Evolutionary conservation across 768 basidiomycete genomes (phyloP), one percentile per base, ranked within the genome.

Genomic region (Podaxis sp.): DNA sequence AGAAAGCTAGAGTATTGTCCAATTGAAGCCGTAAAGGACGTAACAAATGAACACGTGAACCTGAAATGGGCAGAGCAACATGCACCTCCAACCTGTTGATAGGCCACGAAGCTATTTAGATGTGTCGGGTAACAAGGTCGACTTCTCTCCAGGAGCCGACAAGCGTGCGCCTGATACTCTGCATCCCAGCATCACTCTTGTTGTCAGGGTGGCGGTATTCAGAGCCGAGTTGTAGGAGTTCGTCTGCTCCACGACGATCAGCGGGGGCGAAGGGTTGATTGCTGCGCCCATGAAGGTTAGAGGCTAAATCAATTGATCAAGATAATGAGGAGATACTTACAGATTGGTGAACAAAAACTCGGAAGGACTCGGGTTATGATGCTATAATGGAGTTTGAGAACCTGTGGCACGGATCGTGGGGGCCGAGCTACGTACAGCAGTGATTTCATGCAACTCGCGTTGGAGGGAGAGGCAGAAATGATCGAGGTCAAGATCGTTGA

Each of bases 191-290:
- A 13, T 64, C 67, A 19, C 71, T 70, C 13, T 63, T 59, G 13
- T 72, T 66, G 25, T 73, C 68, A 12, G 74, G 67, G 37, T 69
- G 56, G 6, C 55, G 71, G 67, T 86, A 83, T 15, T 76, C 71
- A 17, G 66, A 65, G 12, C 72, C 72, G 54, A 72, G 70, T 40
- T 61, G 68, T 33, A 82, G 67, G 56, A 91, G 80, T 59, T 86
- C 82, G 37, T 80, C 72, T 0, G 87, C 89, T 22, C 71, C 81
- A 47, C 86, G 82, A 12, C 78, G 76, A 67, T 90, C 86, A 8
- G 78, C 76, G 4, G 90, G 90, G 6, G 85, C 82, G 75, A 91
- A 88, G 0, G 90, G 89, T 72, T 88, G 84, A 72, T 91, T 91
- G 72, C 76, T 77, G 46, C 51, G 24, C 11, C 43, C 11, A 59